Evolutionary conservation across 441 rosid genomes (phyloP), one percentile per base, ranked within the genome.

Genomic region (Biscutella laevigata): DNA sequence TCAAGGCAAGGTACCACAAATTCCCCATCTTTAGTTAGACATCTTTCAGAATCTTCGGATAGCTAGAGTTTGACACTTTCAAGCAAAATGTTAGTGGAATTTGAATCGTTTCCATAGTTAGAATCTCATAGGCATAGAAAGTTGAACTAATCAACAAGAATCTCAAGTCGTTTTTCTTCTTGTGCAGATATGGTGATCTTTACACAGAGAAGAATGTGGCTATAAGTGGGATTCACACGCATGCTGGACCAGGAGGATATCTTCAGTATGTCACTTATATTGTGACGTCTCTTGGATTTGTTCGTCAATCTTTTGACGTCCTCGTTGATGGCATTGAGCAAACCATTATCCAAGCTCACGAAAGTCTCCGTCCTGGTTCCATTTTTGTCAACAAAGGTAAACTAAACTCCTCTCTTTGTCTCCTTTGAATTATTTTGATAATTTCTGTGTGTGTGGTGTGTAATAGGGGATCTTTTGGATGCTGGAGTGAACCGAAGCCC

Each of bases 201-300:
- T 83, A 83, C 55, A 77, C 90, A 9, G 79, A 76, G 67, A 70
- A 76, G 47, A 83, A 83, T 59, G 82, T 83, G 13, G 86, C 79
- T 1, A 78, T 83, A 19, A 80, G 82, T 68, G 90, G 90, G 7
- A 78, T 78, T 37, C 90, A 83, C 59, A 69, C 82, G 6, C 90
- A 83, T 61, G 84, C 82, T 33, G 90, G 90, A 7, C 90, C 90
- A 5, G 90, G 90, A 44, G 90, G 90, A 14, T 83, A 76, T 73
- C 82, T 83, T 48, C 90, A 80, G 50, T 83, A 80, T 44, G 76
- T 80, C 57, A 80, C 78, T 2, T 83, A 83, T 55, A 72, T 80
- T 21, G 81, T 83, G 37, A 83, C 90, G 25, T 83, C 86, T 19
- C 79, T 83, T 45, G 90, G 90, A 36, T 83, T 83, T 44, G 86